phyloP scores from a whole-genome alignment of 2,329 filamentous ascomycete genomes.

The Orbilia brochopaga region DNA sequence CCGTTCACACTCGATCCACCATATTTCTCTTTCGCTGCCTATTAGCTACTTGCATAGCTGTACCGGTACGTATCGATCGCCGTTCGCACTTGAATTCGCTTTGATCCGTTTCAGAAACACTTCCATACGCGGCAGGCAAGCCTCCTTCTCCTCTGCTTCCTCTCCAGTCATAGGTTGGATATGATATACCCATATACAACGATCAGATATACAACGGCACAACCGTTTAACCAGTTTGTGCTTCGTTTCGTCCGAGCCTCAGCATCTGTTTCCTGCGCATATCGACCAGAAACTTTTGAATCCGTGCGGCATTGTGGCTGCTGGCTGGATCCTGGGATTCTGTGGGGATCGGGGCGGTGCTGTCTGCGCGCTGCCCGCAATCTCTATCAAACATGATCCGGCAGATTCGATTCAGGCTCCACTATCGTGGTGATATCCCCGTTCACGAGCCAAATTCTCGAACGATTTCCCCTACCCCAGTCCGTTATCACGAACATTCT shows the following conservation, averaged over 20 bases:
- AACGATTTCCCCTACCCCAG: background rate
- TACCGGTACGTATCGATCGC: background rate
- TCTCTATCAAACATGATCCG: conserved; percentile 33
- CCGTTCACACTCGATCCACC: background rate
- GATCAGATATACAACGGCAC: background rate
- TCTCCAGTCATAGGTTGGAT: background rate
- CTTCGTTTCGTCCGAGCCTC: conserved; percentile 1
- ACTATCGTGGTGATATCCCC: conserved; percentile 12
- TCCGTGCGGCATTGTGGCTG: conserved; percentile 8
- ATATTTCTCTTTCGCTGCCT: background rate
- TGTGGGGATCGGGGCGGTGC: background rate
- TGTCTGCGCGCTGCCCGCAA: conserved; percentile 19
- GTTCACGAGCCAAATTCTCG: conserved; percentile 38
- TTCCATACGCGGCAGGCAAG: background rate
- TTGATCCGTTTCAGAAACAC: conserved; percentile 3
- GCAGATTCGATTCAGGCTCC: conserved; percentile 19
- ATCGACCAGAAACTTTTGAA: background rate
- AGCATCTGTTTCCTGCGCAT: background rate
- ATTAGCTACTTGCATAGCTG: background rate
- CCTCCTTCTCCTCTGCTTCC: background rate
- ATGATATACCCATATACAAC: background rate
- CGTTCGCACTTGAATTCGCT: background rate
- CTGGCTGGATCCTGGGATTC: background rate
- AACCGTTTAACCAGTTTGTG: background rate
- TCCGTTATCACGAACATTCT: conserved; percentile 5